Conservation (phyloP, 164 flowering plant genomes). For the Pachysandra terminalis region DNA sequence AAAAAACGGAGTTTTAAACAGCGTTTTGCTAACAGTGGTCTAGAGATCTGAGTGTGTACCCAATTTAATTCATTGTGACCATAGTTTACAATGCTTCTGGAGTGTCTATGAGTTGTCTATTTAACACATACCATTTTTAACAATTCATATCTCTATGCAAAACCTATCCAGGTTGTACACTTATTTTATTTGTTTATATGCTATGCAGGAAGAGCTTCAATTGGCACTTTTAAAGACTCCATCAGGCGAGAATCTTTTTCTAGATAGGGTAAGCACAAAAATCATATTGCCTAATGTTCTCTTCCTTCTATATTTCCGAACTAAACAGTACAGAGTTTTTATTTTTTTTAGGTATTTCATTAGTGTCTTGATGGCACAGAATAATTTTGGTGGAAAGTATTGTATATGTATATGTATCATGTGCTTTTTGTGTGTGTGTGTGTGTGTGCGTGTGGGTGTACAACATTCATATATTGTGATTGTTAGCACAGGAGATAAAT, state of each 20-base stretch:
- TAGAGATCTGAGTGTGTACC: no score
- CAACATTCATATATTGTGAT: no score
- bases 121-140: background rate
- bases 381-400: no score
- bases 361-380: no score
- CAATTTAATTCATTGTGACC: background rate
- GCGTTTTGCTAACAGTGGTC: no score
- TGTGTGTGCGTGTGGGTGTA: no score
- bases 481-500: no score
- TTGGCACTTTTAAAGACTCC: constrained; percentile 60
- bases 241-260: constrained; percentile 59
- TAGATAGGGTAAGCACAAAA: constrained; percentile 60
- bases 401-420: no score
- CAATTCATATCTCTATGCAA: background rate
- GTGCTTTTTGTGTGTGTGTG: no score
- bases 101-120: no score
- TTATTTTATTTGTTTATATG: background rate
- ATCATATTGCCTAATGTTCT: background rate
- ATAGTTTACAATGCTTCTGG: background rate
- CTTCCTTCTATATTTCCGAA: background rate
- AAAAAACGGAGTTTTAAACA: no score
- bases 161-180: background rate
- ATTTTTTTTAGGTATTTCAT: no score
- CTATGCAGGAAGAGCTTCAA: constrained; percentile 75
- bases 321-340: background rate